phyloP scores from a whole-genome alignment of 2,329 filamentous ascomycete species.

The Fusarium sp. region DNA sequence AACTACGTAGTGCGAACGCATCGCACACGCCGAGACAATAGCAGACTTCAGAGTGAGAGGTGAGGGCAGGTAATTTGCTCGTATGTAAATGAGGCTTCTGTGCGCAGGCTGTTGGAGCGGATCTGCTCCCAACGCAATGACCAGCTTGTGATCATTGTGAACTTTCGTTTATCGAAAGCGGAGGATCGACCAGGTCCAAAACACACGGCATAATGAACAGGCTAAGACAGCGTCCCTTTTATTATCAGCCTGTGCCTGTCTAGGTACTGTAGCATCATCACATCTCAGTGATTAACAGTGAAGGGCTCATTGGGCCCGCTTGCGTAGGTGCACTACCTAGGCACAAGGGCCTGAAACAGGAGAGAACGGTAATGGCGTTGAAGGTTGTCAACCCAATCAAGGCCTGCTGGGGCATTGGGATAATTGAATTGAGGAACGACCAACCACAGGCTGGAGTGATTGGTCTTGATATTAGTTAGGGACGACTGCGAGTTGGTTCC shows the following conservation, averaged over 20 bases:
- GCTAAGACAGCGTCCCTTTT: not conserved
- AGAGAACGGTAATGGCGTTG: constrained; percentile 31
- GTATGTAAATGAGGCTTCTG: constrained; percentile 38
- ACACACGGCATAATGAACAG: constrained; percentile 28
- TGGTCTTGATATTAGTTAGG: constrained; percentile 5
- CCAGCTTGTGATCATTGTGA: constrained; percentile 36
- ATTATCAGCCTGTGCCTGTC: not conserved
- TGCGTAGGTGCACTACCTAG: constrained; percentile 14
- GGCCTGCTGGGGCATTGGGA: constrained; percentile 18
- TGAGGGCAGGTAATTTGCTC: constrained; percentile 20
- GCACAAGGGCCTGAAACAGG: constrained; percentile 45
- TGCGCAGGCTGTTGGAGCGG: constrained; percentile 23
- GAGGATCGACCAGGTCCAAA: constrained; percentile 41
- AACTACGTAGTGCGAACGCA: constrained; percentile 16
- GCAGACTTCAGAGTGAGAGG: not conserved
- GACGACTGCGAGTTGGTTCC: not conserved
- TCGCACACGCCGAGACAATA: constrained; percentile 25
- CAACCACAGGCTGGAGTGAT: constrained; percentile 25
- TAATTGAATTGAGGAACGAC: constrained; percentile 11
- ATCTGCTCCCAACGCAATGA: constrained; percentile 4
- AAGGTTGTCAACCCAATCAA: constrained; percentile 35
- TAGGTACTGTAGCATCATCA: constrained; percentile 1
- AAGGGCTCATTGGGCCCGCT: constrained; percentile 31
- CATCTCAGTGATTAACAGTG: constrained; percentile 10
- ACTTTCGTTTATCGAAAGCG: constrained; percentile 44